Evolutionary conservation across 163 green algal species (phyloP), one percentile per base, ranked within the genome.

Genomic region (Chlamydomonas reinhardtii): DNA sequence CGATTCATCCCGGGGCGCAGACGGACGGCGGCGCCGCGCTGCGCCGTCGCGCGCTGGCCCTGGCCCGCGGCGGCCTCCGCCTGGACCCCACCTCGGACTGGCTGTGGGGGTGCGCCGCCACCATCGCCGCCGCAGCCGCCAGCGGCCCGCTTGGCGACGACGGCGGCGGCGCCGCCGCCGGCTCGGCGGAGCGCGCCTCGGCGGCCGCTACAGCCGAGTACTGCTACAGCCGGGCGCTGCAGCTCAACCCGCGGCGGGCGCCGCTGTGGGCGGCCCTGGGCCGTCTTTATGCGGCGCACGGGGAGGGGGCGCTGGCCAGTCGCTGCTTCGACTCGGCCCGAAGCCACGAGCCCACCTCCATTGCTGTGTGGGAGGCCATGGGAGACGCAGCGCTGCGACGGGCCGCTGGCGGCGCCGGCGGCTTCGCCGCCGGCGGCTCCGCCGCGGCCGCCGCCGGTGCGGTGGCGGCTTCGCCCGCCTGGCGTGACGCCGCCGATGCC

Each of bases 291-390:
- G 87, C 82, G 24, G 39, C 72, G 32, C 59, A 88, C 31, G 91
- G 87, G 2, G 81, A 78, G 76, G 77, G 78, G 1, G 81, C 68
- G 68, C 43, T 73, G 73, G 61, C 61, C n/a, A n/a, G n/a, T n/a
- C n/a, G n/a, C n/a, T 94, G 90, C 64, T 93, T 96, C 39, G 91
- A 95, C 73, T 71, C 92, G 25, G 95, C 92, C 0, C 91, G 95
- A 19, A 94, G 89, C 37, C 88, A 94, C 8, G 95, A 97, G 77
- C 93, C 95, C 0, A 92, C 92, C 17, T 82, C 90, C 39, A 84
- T 93, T 2, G 87, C 78, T 11, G 90, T 95, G 8, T 98, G 96
- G 96, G 95, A 96, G 82, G 95, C 81, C 20, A 97, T 98, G 94
- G 94, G 86, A 0, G 79, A 91, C n/a, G 61, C 94, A 31, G 90